A percentile compares a stretch with the other conserved stretches of the same genome.
phyloP scores from a whole-genome alignment of 106 monocot genomes.

The Agapanthus africanus region DNA sequence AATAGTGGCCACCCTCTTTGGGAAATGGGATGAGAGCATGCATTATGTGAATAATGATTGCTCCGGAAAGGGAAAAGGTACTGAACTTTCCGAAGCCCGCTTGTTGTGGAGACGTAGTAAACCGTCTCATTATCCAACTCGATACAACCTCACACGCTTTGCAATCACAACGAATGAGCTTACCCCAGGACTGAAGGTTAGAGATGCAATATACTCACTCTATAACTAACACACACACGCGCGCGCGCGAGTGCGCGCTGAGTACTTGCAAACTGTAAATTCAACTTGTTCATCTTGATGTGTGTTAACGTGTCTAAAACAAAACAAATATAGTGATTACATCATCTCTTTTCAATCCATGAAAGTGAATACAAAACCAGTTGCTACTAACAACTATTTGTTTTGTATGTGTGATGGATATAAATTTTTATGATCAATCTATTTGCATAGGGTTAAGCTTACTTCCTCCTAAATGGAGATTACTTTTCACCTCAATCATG shows the following conservation, averaged over 20 bases:
- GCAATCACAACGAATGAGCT: constrained; percentile 89
- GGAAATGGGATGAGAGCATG: constrained; percentile 98
- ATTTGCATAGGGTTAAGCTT: too few relatives aligned
- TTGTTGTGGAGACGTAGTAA: constrained; percentile 76
- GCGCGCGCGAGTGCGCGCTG: not conserved
- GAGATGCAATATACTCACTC: not conserved
- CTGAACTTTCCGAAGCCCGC: constrained; percentile 54
- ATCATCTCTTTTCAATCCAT: too few relatives aligned
- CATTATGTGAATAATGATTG: constrained; percentile 65
- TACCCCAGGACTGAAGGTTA: constrained; percentile 73
- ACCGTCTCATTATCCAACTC: constrained; percentile 61
- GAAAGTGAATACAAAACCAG: too few relatives aligned
- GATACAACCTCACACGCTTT: constrained; percentile 92
- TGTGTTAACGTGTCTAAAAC: too few relatives aligned
- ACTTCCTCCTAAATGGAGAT: too few relatives aligned
- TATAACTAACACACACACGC: not conserved
- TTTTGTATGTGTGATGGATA: too few relatives aligned
- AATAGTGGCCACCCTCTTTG: constrained; percentile 73
- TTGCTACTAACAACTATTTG: too few relatives aligned
- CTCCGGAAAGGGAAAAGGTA: constrained; percentile 58
- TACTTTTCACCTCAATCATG: too few relatives aligned
- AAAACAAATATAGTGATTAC: too few relatives aligned
- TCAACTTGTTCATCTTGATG: too few relatives aligned
- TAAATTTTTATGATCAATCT: too few relatives aligned
- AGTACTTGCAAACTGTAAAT: too few relatives aligned